Percentiles rank a stretch among this genome's conserved stretches.
Evolutionary conservation across 257 asterid genomes (phyloP).

Genomic region (Solanum pimpinellifolium): DNA sequence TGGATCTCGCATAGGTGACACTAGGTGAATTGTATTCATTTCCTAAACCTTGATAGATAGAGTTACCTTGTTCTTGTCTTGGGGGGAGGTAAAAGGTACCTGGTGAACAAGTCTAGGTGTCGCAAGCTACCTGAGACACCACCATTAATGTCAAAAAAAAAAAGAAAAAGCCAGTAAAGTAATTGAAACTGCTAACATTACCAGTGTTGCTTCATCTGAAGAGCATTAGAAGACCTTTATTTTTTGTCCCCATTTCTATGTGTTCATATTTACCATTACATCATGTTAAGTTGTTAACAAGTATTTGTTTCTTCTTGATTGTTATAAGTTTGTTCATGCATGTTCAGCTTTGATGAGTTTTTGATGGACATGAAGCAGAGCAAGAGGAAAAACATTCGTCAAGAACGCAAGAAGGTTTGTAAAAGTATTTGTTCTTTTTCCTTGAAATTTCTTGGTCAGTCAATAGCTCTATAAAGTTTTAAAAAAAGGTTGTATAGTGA

Average conservation of each 20-base stretch:
- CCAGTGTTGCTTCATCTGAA: neutral
- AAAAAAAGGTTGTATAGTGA: neutral
- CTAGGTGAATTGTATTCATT: neutral
- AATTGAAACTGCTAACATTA: neutral
- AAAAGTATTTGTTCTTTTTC: neutral
- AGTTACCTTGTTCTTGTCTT: neutral
- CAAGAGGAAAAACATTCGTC: conserved; percentile 92
- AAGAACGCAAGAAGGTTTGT: conserved; percentile 91
- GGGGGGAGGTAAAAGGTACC: neutral
- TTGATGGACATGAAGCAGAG: conserved; percentile 98
- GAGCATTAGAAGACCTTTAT: neutral
- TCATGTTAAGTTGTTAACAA: neutral
- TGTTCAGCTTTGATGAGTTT: conserved; percentile 82
- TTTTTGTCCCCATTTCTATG: neutral
- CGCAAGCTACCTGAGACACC: neutral
- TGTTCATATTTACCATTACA: neutral
- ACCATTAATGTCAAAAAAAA: neutral
- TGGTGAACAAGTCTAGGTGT: neutral
- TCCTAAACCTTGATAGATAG: neutral
- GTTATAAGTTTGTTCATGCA: neutral
- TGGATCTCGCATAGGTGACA: neutral
- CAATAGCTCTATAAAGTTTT: neutral
- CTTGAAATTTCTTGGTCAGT: neutral
- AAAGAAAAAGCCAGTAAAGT: neutral
- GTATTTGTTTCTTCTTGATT: neutral